Percentiles rank a stretch among this genome's conserved stretches.
Conservation (phyloP, 495 filamentous ascomycete species). For the Friedmanniomyces endolithicus region DNA sequence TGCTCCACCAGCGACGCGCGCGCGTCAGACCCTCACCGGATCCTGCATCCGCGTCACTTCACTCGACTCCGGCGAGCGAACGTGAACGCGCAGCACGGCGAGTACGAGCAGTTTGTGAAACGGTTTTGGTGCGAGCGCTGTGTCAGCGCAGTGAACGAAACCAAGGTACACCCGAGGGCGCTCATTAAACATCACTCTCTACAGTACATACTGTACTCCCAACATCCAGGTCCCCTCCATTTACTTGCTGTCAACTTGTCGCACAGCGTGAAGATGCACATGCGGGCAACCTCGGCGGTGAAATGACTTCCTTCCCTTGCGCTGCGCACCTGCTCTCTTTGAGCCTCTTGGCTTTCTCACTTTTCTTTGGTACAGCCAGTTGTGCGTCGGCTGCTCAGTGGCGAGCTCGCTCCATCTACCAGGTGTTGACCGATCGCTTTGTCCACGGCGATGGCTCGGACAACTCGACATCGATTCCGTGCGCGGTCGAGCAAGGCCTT, state of each 20-base stretch:
- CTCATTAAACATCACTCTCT: background rate
- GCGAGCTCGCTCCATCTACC: conserved; percentile 50
- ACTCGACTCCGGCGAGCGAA: background rate
- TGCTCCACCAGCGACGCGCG: background rate
- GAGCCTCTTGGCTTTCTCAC: background rate
- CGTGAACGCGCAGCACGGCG: background rate
- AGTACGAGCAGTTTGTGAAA: too few species aligned
- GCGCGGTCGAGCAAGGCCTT: conserved; percentile 31
- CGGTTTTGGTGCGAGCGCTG: too few species aligned
- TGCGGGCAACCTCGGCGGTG: background rate
- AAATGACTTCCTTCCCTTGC: background rate
- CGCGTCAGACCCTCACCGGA: background rate
- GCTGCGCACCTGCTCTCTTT: background rate
- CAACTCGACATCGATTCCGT: conserved; percentile 40
- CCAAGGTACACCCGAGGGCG: too few species aligned
- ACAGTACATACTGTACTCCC: background rate
- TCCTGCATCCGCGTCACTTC: background rate
- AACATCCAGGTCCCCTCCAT: background rate
- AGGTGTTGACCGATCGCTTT: conserved; percentile 55
- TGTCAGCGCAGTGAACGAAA: too few species aligned
- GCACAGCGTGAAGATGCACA: background rate
- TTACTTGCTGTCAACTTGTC: background rate
- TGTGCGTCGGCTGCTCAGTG: conserved; percentile 22
- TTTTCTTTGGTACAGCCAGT: background rate
- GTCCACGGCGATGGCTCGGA: conserved; percentile 41